phyloP scores from a whole-genome alignment of 1,139 yeast genomes.

The Kodamaea alishanica region DNA sequence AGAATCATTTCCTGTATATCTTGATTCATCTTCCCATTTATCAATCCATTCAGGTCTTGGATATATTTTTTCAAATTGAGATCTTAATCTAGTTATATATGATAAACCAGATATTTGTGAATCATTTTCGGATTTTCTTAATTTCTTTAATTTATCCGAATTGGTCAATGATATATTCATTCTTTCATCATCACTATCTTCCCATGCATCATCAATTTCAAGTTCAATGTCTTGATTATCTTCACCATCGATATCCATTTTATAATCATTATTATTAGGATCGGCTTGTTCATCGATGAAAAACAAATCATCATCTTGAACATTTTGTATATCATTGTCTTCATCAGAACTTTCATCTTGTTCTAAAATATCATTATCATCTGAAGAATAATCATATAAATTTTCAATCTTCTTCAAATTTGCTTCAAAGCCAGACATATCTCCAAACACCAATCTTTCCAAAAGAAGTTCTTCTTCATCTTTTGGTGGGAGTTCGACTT shows the following conservation, averaged over 20 bases:
- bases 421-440: conserved; percentile 69
- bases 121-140: conserved; percentile 64
- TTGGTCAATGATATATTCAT: conserved; percentile 57
- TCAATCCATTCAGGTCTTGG: conserved; percentile 89
- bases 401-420: conserved; percentile 60
- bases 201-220: conserved; percentile 64
- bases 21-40: conserved; percentile 24
- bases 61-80: conserved; percentile 82
- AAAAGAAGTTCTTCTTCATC: conserved; percentile 77
- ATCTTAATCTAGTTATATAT: conserved; percentile 68
- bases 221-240: conserved; percentile 22
- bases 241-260: conserved; percentile 35
- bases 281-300: conserved; percentile 48
- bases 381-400: conserved; percentile 48
- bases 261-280: conserved; percentile 20
- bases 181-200: conserved; percentile 87
- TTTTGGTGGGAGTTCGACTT: conserved; percentile 55
- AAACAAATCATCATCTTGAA: conserved; percentile 61
- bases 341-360: conserved; percentile 29
- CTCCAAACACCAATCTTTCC: conserved; percentile 89
- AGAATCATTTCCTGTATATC: conserved; percentile 17
- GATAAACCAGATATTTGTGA: conserved; percentile 57
- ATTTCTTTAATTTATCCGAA: conserved; percentile 64
- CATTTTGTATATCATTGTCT: conserved; percentile 29
- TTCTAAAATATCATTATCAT: conserved; percentile 30